Evolutionary conservation across 2,329 filamentous ascomycete genomes (phyloP).

Genomic region (Trichothecium roseum): DNA sequence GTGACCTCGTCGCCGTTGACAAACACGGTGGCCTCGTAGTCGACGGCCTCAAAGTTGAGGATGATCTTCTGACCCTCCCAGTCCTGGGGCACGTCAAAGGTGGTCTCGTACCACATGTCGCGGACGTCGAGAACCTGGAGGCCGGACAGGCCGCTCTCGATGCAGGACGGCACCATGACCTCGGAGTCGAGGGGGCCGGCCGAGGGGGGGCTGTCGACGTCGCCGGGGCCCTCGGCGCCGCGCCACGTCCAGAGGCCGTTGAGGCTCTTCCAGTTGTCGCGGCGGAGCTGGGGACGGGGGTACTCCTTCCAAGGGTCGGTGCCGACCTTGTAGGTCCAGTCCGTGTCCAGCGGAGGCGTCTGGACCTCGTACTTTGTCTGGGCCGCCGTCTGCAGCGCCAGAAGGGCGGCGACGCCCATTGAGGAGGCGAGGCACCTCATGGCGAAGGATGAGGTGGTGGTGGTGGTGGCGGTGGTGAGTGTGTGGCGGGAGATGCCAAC

Average conservation of each 20-base stretch:
- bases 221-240: constrained; percentile 14
- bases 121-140: constrained; percentile 29
- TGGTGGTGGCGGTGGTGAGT: neutral
- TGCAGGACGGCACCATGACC: constrained; percentile 30
- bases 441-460: constrained; percentile 10
- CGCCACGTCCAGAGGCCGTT: constrained; percentile 50
- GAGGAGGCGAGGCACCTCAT: constrained; percentile 24
- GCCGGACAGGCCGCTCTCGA: constrained; percentile 37
- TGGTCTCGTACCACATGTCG: constrained; percentile 39
- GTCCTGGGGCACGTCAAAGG: constrained; percentile 34
- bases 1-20: constrained; percentile 43
- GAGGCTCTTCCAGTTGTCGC: constrained; percentile 42
- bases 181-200: constrained; percentile 22
- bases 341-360: constrained; percentile 30
- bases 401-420: constrained; percentile 1
- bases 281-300: constrained; percentile 44
- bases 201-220: constrained; percentile 10
- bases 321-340: constrained; percentile 38
- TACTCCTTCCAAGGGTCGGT: constrained; percentile 45
- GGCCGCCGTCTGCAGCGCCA: constrained; percentile 1
- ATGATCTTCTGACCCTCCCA: constrained; percentile 36
- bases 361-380: constrained; percentile 18
- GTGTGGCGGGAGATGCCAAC: too few relatives aligned
- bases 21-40: constrained; percentile 47
- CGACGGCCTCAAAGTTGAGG: constrained; percentile 48